A percentile compares a stretch with the other conserved stretches of the same genome.
Evolutionary conservation across 768 basidiomycete species (phyloP).

Genomic region (Mycena epipterygia): DNA sequence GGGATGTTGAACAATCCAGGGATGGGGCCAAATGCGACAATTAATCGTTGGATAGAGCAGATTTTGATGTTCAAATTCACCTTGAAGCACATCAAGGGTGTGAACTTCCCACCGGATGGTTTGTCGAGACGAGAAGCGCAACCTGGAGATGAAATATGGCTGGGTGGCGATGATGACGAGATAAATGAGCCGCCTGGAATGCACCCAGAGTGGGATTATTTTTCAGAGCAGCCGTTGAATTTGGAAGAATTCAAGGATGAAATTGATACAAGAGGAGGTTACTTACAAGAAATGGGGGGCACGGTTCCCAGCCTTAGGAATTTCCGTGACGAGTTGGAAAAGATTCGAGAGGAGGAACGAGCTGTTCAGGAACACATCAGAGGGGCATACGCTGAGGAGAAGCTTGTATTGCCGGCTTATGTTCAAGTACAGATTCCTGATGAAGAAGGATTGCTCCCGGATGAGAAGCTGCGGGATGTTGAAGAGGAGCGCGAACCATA

Average conservation of each 20-base stretch:
- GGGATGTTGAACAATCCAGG: slow-evolving; percentile 52
- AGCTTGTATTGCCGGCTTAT: slow-evolving; percentile 11
- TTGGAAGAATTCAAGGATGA: slow-evolving; percentile 29
- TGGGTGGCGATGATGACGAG: neutral
- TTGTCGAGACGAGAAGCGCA: slow-evolving; percentile 41
- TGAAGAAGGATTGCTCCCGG: slow-evolving; percentile 8
- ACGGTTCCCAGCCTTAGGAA: neutral
- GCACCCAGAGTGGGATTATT: slow-evolving; percentile 26
- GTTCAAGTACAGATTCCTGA: neutral
- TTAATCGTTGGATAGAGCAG: slow-evolving; percentile 54
- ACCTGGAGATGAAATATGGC: slow-evolving; percentile 35
- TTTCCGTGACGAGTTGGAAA: neutral
- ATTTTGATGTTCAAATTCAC: slow-evolving; percentile 51
- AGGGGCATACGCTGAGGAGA: neutral
- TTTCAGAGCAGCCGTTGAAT: slow-evolving; percentile 16
- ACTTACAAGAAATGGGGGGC: neutral
- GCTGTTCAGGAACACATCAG: neutral
- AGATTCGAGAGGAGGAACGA: neutral
- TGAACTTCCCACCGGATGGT: slow-evolving; percentile 46
- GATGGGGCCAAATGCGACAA: slow-evolving; percentile 48
- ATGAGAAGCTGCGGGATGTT: slow-evolving; percentile 1
- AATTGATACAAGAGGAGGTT: slow-evolving; percentile 20
- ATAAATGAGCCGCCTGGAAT: slow-evolving; percentile 4
- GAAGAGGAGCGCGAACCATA: slow-evolving; percentile 5
- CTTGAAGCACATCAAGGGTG: slow-evolving; percentile 46